Evolutionary conservation across 768 basidiomycete genomes (phyloP), one percentile per base, ranked within the genome.

Genomic region (Boletus subparvulus): DNA sequence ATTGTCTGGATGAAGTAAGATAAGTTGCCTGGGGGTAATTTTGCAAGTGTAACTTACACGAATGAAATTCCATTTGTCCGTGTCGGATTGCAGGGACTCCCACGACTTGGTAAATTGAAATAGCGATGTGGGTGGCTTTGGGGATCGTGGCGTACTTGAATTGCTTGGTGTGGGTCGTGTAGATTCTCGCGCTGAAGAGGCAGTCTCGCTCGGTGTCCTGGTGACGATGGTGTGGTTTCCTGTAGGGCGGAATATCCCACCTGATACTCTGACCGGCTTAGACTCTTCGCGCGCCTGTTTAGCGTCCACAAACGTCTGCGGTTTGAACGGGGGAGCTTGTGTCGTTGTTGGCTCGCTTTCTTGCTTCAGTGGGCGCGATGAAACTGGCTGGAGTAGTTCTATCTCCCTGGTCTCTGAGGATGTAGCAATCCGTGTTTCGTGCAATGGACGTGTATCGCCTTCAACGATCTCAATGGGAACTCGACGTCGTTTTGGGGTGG

Each of bases 191-290:
- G 50, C 24, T 3, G 62, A 55, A 32, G 56, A 35, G 9, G 41
- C n/a, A 11, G 50, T 45, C 37, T 56, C 61, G 9, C 9, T 58
- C 33, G 66, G 65, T 49, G 74, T 62, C 19, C 70, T 73, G 16
- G 77, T 65, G 58, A 91, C 81, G 11, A 90, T 69, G 2, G 81
- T 86, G 43, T 79, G 81, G 17, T 81, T 74, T 2, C 90, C 90
- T 13, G 83, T 78, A 3, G 78, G 72, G 28, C 84, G 80, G 73
- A 92, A 89, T 49, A 92, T 87, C 0, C 89, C 90, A 9, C 88
- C 90, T 1, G 87, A 84, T 4, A 84, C 80, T 40, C 77, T 77
- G 52, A 74, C 76, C 62, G 72, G 56, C 52, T 75, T 79, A 13
- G 70, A 71, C 43, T 52, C 75, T 14, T 83, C 80, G 28, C 87